phyloP scores from a whole-genome alignment of 768 basidiomycete genomes.

The Tulasnella sp. region DNA sequence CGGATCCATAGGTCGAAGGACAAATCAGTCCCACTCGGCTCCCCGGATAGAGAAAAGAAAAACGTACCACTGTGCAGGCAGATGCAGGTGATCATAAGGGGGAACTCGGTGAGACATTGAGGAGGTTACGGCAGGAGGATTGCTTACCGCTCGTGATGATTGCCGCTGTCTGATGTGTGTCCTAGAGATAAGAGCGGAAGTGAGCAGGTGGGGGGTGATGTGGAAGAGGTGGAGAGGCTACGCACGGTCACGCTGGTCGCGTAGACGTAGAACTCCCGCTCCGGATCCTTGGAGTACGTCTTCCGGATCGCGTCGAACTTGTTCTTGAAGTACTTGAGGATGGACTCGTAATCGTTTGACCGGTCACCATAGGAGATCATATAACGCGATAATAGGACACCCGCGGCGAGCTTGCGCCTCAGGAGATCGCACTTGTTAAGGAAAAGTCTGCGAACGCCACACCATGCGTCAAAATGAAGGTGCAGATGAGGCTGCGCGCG shows the following conservation, averaged over 20 bases:
- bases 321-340: constrained; percentile 39
- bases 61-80: neutral
- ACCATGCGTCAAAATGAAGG: neutral
- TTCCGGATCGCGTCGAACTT: constrained; percentile 16
- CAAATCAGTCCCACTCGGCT: neutral
- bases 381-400: constrained; percentile 59
- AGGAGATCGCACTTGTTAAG: constrained; percentile 42
- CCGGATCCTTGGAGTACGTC: constrained; percentile 3
- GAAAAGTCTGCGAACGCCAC: constrained; percentile 6
- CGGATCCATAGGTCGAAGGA: neutral
- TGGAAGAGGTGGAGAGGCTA: too few species aligned
- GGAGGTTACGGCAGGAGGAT: neutral
- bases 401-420: constrained; percentile 54
- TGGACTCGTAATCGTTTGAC: constrained; percentile 62
- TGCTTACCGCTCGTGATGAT: constrained; percentile 13
- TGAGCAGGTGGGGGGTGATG: neutral
- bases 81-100: neutral
- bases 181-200: neutral
- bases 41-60: neutral
- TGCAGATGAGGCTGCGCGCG: neutral
- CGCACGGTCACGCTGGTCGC: constrained; percentile 10
- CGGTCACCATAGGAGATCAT: constrained; percentile 35
- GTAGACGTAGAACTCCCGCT: constrained; percentile 14
- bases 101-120: neutral
- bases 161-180: constrained; percentile 10